Conservation (phyloP, 495 filamentous ascomycete species). For the Barbatosphaeria neglecta region DNA sequence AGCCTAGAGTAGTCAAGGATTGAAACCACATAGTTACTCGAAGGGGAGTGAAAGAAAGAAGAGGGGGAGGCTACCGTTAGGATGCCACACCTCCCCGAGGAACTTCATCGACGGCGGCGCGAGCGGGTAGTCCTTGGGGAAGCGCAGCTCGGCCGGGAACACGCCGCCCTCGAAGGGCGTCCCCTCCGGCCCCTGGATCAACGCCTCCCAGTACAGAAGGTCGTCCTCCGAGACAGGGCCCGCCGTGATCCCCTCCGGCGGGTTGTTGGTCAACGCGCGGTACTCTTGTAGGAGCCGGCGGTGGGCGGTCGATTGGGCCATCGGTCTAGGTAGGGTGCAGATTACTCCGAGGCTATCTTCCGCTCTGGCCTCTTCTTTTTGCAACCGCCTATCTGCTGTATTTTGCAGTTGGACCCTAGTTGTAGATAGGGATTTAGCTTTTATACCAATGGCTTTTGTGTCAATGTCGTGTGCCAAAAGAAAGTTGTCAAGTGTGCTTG, state of each 20-base stretch:
- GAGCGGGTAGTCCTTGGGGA: constrained; percentile 92
- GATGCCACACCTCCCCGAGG: constrained; percentile 84
- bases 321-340: too few relatives aligned
- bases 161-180: constrained; percentile 93
- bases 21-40: too few relatives aligned
- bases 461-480: too few relatives aligned
- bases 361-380: too few relatives aligned
- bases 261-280: constrained; percentile 59
- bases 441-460: too few relatives aligned
- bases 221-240: constrained; percentile 91
- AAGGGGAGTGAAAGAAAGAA: constrained; percentile 1
- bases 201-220: constrained; percentile 90
- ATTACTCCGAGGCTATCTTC: not conserved
- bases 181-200: constrained; percentile 89
- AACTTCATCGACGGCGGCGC: constrained; percentile 94
- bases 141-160: constrained; percentile 87
- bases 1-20: too few relatives aligned
- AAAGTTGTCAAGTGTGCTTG: too few relatives aligned
- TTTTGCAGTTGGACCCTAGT: too few relatives aligned
- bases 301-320: constrained; percentile 61
- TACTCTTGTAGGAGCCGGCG: constrained; percentile 97
- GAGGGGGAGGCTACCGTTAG: constrained; percentile 56
- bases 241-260: constrained; percentile 88
- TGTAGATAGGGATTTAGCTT: too few relatives aligned
- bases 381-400: too few relatives aligned